Percentiles rank a stretch among this genome's conserved stretches.
Conservation (phyloP, 1,139 yeast genomes). For the Geotrichum australiense region DNA sequence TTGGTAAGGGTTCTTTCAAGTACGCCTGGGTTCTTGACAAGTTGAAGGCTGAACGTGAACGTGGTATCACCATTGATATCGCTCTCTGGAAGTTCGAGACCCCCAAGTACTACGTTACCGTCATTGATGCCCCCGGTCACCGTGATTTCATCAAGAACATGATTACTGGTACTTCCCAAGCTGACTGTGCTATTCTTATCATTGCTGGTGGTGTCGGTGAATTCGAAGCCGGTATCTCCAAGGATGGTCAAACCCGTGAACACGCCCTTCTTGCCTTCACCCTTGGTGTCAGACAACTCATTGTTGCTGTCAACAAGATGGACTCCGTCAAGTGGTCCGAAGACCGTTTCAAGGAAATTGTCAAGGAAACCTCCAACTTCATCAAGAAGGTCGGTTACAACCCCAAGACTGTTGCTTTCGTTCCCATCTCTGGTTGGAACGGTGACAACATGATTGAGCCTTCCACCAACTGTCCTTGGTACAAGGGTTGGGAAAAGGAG, state of each 20-base stretch:
- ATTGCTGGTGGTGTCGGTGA: constrained; percentile 93
- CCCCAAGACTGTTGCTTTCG: constrained; percentile 89
- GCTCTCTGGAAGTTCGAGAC: constrained; percentile 96
- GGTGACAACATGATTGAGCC: constrained; percentile 91
- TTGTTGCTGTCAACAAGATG: constrained; percentile 92
- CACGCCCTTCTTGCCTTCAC: constrained; percentile 88
- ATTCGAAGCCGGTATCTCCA: constrained; percentile 92
- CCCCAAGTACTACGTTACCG: constrained; percentile 89
- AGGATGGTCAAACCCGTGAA: constrained; percentile 92
- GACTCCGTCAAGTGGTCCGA: constrained; percentile 85
- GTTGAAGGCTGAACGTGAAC: constrained; percentile 93
- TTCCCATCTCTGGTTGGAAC: constrained; percentile 90
- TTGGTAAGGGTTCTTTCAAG: constrained; percentile 97
- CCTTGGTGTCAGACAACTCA: constrained; percentile 82
- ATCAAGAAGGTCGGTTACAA: constrained; percentile 91
- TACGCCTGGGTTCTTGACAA: constrained; percentile 97
- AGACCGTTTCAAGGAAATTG: constrained; percentile 71
- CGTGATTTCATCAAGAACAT: constrained; percentile 94
- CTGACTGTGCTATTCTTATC: constrained; percentile 86
- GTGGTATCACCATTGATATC: constrained; percentile 94
- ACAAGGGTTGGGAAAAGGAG: constrained; percentile 87
- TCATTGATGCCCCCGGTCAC: constrained; percentile 95
- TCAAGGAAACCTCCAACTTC: constrained; percentile 80
- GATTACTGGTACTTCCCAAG: constrained; percentile 94
- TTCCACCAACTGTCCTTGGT: constrained; percentile 80